These are phyloP conservation scores for Boechera stricta DNA, from an alignment of 345 rosid species.

Conservation along the genomic window DNA sequence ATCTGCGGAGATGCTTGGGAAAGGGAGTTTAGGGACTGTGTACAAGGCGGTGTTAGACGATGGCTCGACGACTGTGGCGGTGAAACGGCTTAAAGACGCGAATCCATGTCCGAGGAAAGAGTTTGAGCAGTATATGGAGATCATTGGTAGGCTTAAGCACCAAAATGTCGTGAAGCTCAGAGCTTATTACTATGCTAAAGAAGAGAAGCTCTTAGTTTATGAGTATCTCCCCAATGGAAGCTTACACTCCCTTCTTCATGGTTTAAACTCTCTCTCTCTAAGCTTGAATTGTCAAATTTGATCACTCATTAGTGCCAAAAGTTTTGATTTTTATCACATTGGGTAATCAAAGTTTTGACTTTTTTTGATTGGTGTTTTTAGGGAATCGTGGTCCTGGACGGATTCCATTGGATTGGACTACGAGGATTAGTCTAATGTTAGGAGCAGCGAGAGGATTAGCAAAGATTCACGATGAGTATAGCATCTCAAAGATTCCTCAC, in stretches of 20 bases:
- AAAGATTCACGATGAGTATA: conserved; percentile 72
- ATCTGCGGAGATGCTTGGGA: conserved; percentile 97
- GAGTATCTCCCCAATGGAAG: conserved; percentile 94
- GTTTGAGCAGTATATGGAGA: conserved; percentile 94
- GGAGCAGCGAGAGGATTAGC: conserved; percentile 94
- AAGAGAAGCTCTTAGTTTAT: conserved; percentile 91
- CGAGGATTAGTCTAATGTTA: conserved; percentile 82
- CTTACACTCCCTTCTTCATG: conserved; percentile 85
- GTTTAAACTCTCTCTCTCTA: conserved; percentile 44
- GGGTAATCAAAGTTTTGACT: neutral
- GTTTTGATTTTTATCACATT: neutral
- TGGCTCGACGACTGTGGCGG: conserved; percentile 77
- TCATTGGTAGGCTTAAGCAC: conserved; percentile 80
- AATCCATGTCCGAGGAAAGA: conserved; percentile 91
- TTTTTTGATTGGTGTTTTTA: conserved; percentile 19
- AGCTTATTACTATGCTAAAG: conserved; percentile 91
- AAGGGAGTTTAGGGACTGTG: conserved; percentile 90
- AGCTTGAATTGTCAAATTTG: neutral
- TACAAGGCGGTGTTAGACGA: conserved; percentile 91
- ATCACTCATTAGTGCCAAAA: neutral
- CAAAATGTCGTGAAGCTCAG: conserved; percentile 73
- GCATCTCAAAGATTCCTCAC: conserved; percentile 72
- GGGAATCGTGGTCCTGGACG: conserved; percentile 89
- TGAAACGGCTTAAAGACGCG: conserved; percentile 88
- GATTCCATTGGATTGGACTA: conserved; percentile 97